phyloP scores from a whole-genome alignment of 1,284 basidiomycete genomes.

The Ceratobasidium sp. region DNA sequence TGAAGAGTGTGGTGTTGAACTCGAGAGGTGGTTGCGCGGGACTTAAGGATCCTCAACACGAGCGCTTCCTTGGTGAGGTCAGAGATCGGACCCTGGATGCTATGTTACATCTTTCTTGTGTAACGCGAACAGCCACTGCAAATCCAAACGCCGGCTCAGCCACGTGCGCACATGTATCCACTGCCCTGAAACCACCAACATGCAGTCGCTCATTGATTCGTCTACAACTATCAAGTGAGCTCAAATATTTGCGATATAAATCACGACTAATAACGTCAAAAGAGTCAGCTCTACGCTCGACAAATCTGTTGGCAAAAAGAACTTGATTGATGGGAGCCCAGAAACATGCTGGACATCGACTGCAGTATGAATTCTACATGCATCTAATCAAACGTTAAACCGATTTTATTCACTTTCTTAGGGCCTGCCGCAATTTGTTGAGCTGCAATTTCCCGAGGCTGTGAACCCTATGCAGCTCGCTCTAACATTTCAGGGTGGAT shows the following conservation, averaged over 20 bases:
- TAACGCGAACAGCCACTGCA: slow-evolving; percentile 22
- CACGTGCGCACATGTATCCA: slow-evolving; percentile 3
- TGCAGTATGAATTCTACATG: slow-evolving; percentile 61
- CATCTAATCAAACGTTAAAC: not conserved
- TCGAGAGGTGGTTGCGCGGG: not conserved
- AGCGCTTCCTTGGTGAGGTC: slow-evolving; percentile 16
- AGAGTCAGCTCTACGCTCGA: slow-evolving; percentile 89
- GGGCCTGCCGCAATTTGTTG: slow-evolving; percentile 79
- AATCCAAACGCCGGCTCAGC: slow-evolving; percentile 9
- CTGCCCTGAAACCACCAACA: not conserved
- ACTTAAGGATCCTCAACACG: slow-evolving; percentile 1
- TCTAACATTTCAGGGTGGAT: slow-evolving; percentile 85
- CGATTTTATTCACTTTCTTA: slow-evolving; percentile 49
- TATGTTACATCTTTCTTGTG: too few relatives aligned
- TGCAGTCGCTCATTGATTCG: slow-evolving; percentile 53
- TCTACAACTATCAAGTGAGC: slow-evolving; percentile 67
- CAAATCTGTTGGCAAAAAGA: slow-evolving; percentile 75
- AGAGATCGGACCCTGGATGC: slow-evolving; percentile 8
- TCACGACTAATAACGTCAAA: not conserved
- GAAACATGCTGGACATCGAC: slow-evolving; percentile 88
- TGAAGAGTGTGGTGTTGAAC: not conserved
- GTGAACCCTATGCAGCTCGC: slow-evolving; percentile 65
- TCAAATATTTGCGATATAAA: not conserved
- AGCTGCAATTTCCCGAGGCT: slow-evolving; percentile 65
- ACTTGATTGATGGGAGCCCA: slow-evolving; percentile 72